These are phyloP conservation scores for Tricholoma matsutake DNA, from an alignment of 768 basidiomycete genomes.

Conservation along the genomic window DNA sequence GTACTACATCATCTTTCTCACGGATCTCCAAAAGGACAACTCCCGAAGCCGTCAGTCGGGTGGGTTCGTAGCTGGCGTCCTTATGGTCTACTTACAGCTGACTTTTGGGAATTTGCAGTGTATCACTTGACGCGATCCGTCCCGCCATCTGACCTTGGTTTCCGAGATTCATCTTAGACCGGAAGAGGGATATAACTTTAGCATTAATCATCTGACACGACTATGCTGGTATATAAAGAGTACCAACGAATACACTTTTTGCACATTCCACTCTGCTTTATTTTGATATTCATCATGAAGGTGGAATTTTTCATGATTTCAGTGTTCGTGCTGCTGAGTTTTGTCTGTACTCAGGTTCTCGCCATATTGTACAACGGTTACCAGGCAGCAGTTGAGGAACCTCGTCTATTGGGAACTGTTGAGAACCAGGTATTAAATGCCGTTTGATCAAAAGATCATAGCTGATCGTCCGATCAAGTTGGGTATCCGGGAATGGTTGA, in stretches of 20 bases:
- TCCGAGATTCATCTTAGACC: constrained; percentile 7
- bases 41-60: neutral
- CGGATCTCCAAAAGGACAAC: neutral
- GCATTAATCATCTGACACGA: constrained; percentile 10
- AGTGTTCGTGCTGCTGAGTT: neutral
- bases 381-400: constrained; percentile 62
- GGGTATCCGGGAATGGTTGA: constrained; percentile 68
- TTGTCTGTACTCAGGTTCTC: constrained; percentile 46
- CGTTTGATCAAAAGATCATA: neutral
- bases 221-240: constrained; percentile 4
- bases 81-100: neutral
- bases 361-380: constrained; percentile 73
- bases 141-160: constrained; percentile 4
- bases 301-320: constrained; percentile 17
- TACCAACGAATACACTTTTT: neutral
- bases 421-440: constrained; percentile 62
- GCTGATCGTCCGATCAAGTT: constrained; percentile 41
- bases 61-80: constrained; percentile 4
- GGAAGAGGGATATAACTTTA: constrained; percentile 8
- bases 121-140: constrained; percentile 12
- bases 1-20: neutral
- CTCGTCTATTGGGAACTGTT: constrained; percentile 74
- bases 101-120: constrained; percentile 9
- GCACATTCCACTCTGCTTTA: neutral
- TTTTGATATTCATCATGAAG: constrained; percentile 37